phyloP scores from a whole-genome alignment of 345 rosid genomes.

The Murraya paniculata region DNA sequence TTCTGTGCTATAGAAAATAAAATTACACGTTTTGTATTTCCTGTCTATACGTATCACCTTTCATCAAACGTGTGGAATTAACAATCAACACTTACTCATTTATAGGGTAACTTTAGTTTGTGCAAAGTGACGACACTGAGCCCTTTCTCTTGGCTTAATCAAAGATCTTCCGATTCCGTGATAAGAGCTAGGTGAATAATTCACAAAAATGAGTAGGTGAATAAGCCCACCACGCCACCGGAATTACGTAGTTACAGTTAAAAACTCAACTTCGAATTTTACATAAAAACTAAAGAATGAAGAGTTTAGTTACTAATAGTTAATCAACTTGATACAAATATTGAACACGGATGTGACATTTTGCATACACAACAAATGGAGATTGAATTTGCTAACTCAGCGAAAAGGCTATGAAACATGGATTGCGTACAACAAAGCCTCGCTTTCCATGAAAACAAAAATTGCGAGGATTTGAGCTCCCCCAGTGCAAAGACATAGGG shows the following conservation, averaged over 20 bases:
- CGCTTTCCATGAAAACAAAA: constrained; percentile 18
- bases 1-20: background rate
- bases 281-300: background rate
- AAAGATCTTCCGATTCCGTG: background rate
- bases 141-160: background rate
- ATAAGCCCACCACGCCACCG: no score
- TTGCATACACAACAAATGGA: background rate
- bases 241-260: no score
- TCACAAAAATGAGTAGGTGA: no score
- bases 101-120: background rate
- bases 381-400: background rate
- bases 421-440: background rate
- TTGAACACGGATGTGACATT: background rate
- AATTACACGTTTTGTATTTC: no score
- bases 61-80: background rate
- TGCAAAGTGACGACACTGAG: background rate
- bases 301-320: background rate
- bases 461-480: background rate
- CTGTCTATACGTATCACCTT: background rate
- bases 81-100: background rate
- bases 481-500: background rate
- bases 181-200: no score
- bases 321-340: constrained; percentile 3
- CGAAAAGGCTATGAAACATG: background rate
- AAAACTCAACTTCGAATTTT: no score